Percentiles rank a stretch among this genome's conserved stretches.
Conservation (phyloP, 2,329 filamentous ascomycete species). For the Arthrinium puccinioides region DNA sequence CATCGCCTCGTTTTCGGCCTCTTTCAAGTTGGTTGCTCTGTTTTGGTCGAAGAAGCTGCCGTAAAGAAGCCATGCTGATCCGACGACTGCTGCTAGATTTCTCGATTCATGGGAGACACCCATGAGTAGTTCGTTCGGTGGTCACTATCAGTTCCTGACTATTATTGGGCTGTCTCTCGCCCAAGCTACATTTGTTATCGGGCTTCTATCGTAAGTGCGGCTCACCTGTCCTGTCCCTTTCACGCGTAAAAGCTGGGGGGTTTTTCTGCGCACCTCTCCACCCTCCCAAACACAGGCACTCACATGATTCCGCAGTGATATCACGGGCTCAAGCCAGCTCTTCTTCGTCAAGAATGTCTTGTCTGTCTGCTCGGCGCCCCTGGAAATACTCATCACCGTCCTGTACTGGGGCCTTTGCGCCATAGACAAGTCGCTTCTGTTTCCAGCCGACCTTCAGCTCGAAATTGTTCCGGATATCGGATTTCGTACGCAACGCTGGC, state of each 20-base stretch:
- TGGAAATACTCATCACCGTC: slow-evolving; percentile 64
- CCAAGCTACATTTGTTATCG: slow-evolving; percentile 52
- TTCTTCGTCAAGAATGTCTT: slow-evolving; percentile 63
- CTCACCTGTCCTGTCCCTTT: too few species aligned
- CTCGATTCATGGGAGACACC: slow-evolving; percentile 40
- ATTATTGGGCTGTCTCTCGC: slow-evolving; percentile 62
- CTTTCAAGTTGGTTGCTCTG: too few species aligned
- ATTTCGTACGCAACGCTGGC: too few species aligned
- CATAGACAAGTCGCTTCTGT: slow-evolving; percentile 44
- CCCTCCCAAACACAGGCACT: too few species aligned
- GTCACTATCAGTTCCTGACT: slow-evolving; percentile 66
- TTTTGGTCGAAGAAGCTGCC: too few species aligned
- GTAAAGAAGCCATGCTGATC: too few species aligned
- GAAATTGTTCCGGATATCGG: slow-evolving; percentile 51
- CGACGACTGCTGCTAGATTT: too few species aligned
- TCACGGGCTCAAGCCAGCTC: slow-evolving; percentile 48
- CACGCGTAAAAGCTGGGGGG: too few species aligned
- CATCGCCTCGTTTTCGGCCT: slow-evolving; percentile 43
- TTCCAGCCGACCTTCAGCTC: slow-evolving; percentile 48
- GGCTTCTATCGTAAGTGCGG: slow-evolving; percentile 53
- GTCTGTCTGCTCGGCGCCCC: slow-evolving; percentile 56
- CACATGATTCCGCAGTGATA: too few species aligned
- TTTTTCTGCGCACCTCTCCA: too few species aligned
- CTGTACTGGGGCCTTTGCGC: slow-evolving; percentile 65
- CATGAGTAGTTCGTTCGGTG: slow-evolving; percentile 54